Conservation (phyloP, 805 yeast species). For the Gaillardinia entomophila region DNA sequence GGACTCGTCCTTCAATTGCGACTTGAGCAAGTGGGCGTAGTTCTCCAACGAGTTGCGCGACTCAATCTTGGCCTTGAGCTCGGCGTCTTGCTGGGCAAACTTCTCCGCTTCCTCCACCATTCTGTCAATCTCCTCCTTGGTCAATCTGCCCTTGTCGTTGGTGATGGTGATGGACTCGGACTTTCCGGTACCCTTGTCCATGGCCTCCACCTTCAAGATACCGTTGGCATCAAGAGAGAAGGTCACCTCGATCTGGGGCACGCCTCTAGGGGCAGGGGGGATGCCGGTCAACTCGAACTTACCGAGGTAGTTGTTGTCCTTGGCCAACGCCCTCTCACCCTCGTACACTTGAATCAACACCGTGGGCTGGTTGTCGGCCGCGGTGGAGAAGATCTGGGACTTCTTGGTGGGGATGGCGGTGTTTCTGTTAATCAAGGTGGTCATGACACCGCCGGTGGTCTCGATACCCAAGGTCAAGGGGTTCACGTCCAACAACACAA, state of each 20-base stretch:
- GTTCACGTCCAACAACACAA: constrained; percentile 92
- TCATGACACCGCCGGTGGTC: constrained; percentile 99
- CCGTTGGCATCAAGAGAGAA: constrained; percentile 99
- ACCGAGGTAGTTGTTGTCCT: constrained; percentile 96
- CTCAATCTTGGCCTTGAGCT: constrained; percentile 38
- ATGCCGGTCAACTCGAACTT: constrained; percentile 97
- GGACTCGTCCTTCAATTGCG: constrained; percentile 32
- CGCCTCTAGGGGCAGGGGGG: constrained; percentile 99
- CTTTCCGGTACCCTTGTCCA: constrained; percentile 98
- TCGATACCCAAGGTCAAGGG: constrained; percentile 99
- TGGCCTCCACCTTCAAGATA: constrained; percentile 98
- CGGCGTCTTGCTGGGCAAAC: constrained; percentile 47
- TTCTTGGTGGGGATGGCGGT: constrained; percentile 98
- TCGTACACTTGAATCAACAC: constrained; percentile 99
- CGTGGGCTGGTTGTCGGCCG: constrained; percentile 97
- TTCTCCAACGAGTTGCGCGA: constrained; percentile 41
- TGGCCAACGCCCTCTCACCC: constrained; percentile 99
- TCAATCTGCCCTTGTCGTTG: constrained; percentile 97
- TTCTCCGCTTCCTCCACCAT: constrained; percentile 98
- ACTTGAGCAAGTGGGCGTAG: constrained; percentile 37
- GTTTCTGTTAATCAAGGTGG: constrained; percentile 99
- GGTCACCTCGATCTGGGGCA: constrained; percentile 98
- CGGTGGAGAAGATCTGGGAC: constrained; percentile 98
- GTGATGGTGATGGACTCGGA: constrained; percentile 98
- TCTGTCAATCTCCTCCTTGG: constrained; percentile 95